These are phyloP conservation scores for Linanthus parryae DNA, from an alignment of 148 eudicot genomes.

Conservation along the genomic window DNA sequence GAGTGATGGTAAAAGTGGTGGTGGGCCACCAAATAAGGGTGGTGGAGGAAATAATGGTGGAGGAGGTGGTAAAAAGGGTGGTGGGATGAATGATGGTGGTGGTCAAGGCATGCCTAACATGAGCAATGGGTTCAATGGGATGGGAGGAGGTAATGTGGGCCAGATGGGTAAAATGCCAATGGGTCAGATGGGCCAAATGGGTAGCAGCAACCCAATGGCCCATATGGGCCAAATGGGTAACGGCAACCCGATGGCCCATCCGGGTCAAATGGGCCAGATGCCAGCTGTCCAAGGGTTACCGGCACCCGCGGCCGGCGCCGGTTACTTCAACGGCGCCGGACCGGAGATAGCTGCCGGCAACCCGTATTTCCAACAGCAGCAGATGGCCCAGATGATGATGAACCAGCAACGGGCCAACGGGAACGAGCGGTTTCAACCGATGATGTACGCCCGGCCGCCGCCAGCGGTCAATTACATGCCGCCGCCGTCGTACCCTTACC, in stretches of 20 bases:
- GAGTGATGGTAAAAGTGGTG: slow-evolving; percentile 27
- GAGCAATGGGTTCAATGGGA: slow-evolving; percentile 32
- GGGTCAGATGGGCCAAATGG: slow-evolving; percentile 49
- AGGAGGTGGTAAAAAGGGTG: slow-evolving; percentile 27
- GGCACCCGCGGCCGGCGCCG: slow-evolving; percentile 25
- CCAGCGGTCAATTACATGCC: slow-evolving; percentile 62
- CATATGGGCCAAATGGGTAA: slow-evolving; percentile 47
- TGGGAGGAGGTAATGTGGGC: slow-evolving; percentile 47
- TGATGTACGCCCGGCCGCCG: slow-evolving; percentile 91
- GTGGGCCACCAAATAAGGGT: slow-evolving; percentile 25
- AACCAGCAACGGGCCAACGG: slow-evolving; percentile 81
- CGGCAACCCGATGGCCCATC: slow-evolving; percentile 59
- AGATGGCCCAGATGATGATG: slow-evolving; percentile 83
- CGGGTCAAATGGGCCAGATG: slow-evolving; percentile 59
- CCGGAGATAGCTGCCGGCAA: slow-evolving; percentile 61
- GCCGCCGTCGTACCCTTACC: slow-evolving; percentile 23
- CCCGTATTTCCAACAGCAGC: slow-evolving; percentile 62
- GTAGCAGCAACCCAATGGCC: slow-evolving; percentile 63
- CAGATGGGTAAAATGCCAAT: slow-evolving; percentile 63
- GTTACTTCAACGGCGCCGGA: slow-evolving; percentile 40
- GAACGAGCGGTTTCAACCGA: slow-evolving; percentile 82
- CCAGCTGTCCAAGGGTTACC: slow-evolving; percentile 82
- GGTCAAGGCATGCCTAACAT: slow-evolving; percentile 26
- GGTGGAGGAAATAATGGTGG: slow-evolving; percentile 29
- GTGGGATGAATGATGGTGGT: slow-evolving; percentile 28